Percentiles rank a stretch among this genome's conserved stretches.
These are phyloP conservation scores for Triticum timopheevii DNA, from an alignment of 176 grass and related monocot species.

Conservation along the genomic window DNA sequence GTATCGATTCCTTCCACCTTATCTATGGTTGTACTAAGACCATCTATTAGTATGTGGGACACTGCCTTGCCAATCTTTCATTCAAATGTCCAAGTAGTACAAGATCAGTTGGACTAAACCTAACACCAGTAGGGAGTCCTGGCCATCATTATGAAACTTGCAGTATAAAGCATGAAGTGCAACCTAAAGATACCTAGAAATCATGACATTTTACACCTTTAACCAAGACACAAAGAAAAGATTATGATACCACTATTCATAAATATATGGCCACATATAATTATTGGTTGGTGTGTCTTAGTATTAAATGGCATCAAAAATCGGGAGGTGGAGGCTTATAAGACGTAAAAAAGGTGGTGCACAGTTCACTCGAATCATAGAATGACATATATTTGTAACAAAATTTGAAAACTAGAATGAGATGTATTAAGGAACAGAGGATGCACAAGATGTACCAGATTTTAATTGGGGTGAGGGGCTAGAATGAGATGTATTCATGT, in stretches of 20 bases:
- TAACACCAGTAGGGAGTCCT: slow-evolving; percentile 72
- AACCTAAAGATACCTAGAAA: too few relatives aligned
- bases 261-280: too few relatives aligned
- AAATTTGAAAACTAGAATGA: too few relatives aligned
- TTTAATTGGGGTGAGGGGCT: too few relatives aligned
- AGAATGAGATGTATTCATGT: neutral
- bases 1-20: slow-evolving; percentile 70
- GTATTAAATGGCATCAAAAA: too few relatives aligned
- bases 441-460: neutral
- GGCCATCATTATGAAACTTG: slow-evolving; percentile 66
- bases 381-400: too few relatives aligned
- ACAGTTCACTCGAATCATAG: neutral
- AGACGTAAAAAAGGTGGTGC: neutral
- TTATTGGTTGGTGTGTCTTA: too few relatives aligned
- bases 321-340: neutral
- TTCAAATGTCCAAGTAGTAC: slow-evolving; percentile 77
- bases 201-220: neutral
- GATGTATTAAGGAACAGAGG: neutral
- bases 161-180: slow-evolving; percentile 1
- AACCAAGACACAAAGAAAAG: neutral
- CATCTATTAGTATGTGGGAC: slow-evolving; percentile 77
- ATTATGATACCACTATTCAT: too few relatives aligned
- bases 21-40: slow-evolving; percentile 67
- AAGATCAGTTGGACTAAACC: slow-evolving; percentile 83
- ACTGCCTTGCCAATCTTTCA: slow-evolving; percentile 41